Base-by-base conservation (phyloP, 2,329 filamentous ascomycete species). In the Colletotrichum melonis region DNA sequence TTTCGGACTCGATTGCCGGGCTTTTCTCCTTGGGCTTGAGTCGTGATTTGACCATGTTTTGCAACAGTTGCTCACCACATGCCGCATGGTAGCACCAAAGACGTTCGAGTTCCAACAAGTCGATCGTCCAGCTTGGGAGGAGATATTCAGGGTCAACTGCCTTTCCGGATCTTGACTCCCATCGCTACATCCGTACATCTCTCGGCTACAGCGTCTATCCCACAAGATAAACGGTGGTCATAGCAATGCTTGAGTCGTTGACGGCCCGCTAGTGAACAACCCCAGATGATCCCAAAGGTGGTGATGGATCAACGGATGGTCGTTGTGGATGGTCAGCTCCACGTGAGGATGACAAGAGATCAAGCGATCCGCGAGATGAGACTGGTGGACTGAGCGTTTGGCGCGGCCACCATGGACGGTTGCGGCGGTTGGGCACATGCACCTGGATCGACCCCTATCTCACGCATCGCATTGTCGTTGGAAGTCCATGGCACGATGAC, bases 161-260 rank as follows among this genome's bases (percentile, higher is more conserved):
- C 74, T 16, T 16, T 74, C 38, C 49, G 7, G 63, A 69, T 57
- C 9, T 8, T 56, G 16, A 5, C 28, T 30, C 28, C 38, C 52
- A 5, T 49, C n/a, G 49, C 35, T 67, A 49, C 67, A 68, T 42
- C 38, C 58, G 52, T 63, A 62, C 28, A 57, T 26, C 62, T 49
- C 28, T 56, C 42, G 38, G 42, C 54, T 38, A 46, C 24, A 28
- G 57, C 63, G 60, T 59, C 60, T 58, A 65, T 73, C 60, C 67
- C 70, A 64, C 72, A 70, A 58, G 56, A 74, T 74, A 67, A 59
- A 62, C 58, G 57, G 59, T 74, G 72, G 74, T 74, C 74, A 69
- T 62, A 74, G 74, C 72, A 72, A 66, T 74, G 57, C 67, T 75
- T 58, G 64, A 63, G 55, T 59, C 32, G 70, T 32, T 57, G 35